Base-by-base conservation (phyloP, 352 stramenopile genomes). In the Phytophthora chlamydospora region DNA sequence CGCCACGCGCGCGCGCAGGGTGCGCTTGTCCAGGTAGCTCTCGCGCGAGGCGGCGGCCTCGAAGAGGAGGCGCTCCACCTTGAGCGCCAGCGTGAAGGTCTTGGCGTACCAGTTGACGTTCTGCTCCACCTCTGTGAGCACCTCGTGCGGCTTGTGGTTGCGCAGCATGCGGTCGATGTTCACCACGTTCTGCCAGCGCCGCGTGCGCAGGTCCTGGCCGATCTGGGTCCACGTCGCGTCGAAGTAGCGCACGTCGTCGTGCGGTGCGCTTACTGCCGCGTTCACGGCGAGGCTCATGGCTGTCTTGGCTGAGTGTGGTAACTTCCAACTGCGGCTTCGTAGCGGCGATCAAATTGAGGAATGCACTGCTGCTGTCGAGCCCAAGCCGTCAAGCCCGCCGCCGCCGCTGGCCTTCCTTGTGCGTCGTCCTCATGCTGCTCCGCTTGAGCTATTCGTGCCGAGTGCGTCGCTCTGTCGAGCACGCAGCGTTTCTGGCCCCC, bases 21-120 rank as follows among this genome's bases (percentile, higher is more conserved):
- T 88, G 16, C 76, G 59, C 43, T 87, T 71, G 64, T 89, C 74
- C 41, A 87, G 42, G 66, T 89, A 89, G 62, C 73, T 84, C 63
- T 89, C 76, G 6, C 70, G 72, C 14, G 80, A 84, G 34, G 68
- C 61, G 5, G 80, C 76, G 0, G 77, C 58, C 43, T 78, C 56
- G 57, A 89, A 89, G 62, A 89, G 80, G 68, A 89, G 70, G 13
- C 75, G 69, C 46, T 89, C 80, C 53, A 89, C 78, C 65, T 89
- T 89, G 73, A 89, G 75, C 19, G 80, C 76, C 44, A 89, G 62
- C 39, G 75, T 72, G 57, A 89, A 87, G 14, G 77, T 87, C 71
- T 87, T 89, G 54, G 75, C 79, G 43, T 65, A 54, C 80, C 80
- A 89, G 61, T 87, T 72, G 40, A 62, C 74, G 73, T 89, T 89